These are phyloP conservation scores for Fusarium begoniae DNA, from an alignment of 2,329 filamentous ascomycete genomes.

Conservation along the genomic window DNA sequence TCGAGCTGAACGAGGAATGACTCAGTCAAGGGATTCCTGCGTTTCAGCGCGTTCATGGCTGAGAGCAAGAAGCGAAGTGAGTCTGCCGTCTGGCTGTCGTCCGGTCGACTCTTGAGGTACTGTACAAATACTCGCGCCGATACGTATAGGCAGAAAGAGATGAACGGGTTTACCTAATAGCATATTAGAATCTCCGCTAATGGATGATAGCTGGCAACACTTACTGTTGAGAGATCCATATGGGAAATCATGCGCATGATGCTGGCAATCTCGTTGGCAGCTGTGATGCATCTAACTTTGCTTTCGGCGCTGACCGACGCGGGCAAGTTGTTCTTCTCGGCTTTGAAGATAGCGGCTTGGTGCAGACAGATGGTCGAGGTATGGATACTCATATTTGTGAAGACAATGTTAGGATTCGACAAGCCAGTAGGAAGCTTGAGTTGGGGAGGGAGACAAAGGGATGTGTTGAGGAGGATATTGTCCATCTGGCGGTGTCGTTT, in stretches of 20 bases:
- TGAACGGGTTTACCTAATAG: constrained; percentile 88
- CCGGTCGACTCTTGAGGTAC: constrained; percentile 92
- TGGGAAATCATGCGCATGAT: constrained; percentile 97
- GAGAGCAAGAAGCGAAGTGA: constrained; percentile 90
- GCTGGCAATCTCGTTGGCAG: constrained; percentile 90
- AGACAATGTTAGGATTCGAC: constrained; percentile 84
- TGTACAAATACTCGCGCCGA: constrained; percentile 94
- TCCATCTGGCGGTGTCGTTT: constrained; percentile 90
- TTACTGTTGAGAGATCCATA: constrained; percentile 82
- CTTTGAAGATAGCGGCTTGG: constrained; percentile 97
- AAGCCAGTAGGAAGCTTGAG: constrained; percentile 83
- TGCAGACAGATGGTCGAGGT: constrained; percentile 98
- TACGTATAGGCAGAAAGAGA: constrained; percentile 96
- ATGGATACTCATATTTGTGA: constrained; percentile 96
- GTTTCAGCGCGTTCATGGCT: constrained; percentile 89
- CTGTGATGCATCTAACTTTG: constrained; percentile 91
- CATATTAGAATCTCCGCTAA: constrained; percentile 30
- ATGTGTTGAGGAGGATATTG: constrained; percentile 87
- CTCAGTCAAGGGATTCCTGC: constrained; percentile 88
- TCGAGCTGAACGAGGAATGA: constrained; percentile 95
- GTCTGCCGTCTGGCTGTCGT: constrained; percentile 80
- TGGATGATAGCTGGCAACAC: constrained; percentile 43
- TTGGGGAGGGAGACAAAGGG: constrained; percentile 80
- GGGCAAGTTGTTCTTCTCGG: constrained; percentile 85
- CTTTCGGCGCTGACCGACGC: constrained; percentile 84